phyloP scores from a whole-genome alignment of 495 filamentous ascomycete species.

The Bryoglossum gracile region DNA sequence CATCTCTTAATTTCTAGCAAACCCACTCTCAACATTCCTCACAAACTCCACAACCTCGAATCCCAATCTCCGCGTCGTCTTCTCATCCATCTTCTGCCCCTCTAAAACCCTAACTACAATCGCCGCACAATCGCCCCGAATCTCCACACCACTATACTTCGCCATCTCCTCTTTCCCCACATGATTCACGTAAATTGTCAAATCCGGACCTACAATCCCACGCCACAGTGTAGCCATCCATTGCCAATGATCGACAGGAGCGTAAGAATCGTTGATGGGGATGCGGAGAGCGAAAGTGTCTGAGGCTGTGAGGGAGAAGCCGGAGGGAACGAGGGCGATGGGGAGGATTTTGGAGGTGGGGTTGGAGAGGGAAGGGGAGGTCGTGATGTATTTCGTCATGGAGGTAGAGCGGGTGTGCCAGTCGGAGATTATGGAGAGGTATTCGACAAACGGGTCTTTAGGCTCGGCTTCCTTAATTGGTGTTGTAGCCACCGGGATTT shows the following conservation, averaged over 20 bases:
- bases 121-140: conserved; percentile 28
- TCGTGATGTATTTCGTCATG: conserved; percentile 56
- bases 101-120: conserved; percentile 46
- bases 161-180: conserved; percentile 38
- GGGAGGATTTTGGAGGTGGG: conserved; percentile 33
- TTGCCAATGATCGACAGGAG: conserved; percentile 89
- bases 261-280: conserved; percentile 70
- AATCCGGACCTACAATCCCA: conserved; percentile 75
- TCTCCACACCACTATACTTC: conserved; percentile 23
- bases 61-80: conserved; percentile 59
- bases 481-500: too few species aligned
- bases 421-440: conserved; percentile 57
- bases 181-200: conserved; percentile 63
- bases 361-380: neutral
- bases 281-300: conserved; percentile 66
- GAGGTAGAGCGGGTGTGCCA: conserved; percentile 68
- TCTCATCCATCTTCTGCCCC: conserved; percentile 46
- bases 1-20: conserved; percentile 8
- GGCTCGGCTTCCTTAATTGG: neutral
- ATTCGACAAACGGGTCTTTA: conserved; percentile 48
- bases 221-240: conserved; percentile 97
- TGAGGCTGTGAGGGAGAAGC: conserved; percentile 68
- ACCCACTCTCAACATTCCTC: conserved; percentile 27
- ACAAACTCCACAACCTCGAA: conserved; percentile 85
- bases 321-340: conserved; percentile 60